Conservation (phyloP, 2,329 filamentous ascomycete genomes). For the Phymatotrichopsis omnivora region DNA sequence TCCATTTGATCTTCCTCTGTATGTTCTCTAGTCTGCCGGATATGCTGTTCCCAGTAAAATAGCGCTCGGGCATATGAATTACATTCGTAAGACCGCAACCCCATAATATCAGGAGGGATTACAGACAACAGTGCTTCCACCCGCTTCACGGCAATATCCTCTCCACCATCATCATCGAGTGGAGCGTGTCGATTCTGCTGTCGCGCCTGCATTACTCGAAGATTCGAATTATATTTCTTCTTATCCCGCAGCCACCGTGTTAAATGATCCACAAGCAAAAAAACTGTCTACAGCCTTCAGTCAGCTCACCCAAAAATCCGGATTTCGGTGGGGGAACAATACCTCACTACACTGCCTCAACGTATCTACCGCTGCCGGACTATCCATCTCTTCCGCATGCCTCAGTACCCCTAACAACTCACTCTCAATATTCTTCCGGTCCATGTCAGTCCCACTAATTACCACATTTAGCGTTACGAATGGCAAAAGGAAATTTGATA, state of each 20-base stretch:
- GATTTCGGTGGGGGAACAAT: slow-evolving; percentile 21
- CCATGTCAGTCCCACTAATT: slow-evolving; percentile 56
- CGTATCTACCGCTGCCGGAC: slow-evolving; percentile 57
- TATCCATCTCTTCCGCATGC: slow-evolving; percentile 45
- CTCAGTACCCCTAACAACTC: slow-evolving; percentile 70
- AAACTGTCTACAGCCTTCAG: slow-evolving; percentile 57
- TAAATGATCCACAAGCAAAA: slow-evolving; percentile 81
- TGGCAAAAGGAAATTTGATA: slow-evolving; percentile 79
- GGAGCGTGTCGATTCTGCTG: slow-evolving; percentile 23
- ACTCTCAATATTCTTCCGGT: slow-evolving; percentile 54
- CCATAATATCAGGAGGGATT: slow-evolving; percentile 62
- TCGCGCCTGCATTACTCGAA: slow-evolving; percentile 24
- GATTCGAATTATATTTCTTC: slow-evolving; percentile 40
- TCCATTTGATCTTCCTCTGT: slow-evolving; percentile 47
- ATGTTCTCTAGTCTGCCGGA: slow-evolving; percentile 45
- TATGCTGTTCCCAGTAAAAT: slow-evolving; percentile 91
- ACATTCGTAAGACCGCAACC: slow-evolving; percentile 81
- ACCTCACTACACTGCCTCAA: slow-evolving; percentile 82
- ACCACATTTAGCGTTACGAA: slow-evolving; percentile 78
- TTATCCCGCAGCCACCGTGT: slow-evolving; percentile 82
- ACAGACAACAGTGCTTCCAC: slow-evolving; percentile 64
- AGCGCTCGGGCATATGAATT: slow-evolving; percentile 84
- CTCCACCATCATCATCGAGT: slow-evolving; percentile 16
- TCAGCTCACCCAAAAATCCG: background rate
- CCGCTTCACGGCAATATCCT: slow-evolving; percentile 41